Conservation (phyloP, 2,329 filamentous ascomycete species). For the Aspergillus calidoustus region DNA sequence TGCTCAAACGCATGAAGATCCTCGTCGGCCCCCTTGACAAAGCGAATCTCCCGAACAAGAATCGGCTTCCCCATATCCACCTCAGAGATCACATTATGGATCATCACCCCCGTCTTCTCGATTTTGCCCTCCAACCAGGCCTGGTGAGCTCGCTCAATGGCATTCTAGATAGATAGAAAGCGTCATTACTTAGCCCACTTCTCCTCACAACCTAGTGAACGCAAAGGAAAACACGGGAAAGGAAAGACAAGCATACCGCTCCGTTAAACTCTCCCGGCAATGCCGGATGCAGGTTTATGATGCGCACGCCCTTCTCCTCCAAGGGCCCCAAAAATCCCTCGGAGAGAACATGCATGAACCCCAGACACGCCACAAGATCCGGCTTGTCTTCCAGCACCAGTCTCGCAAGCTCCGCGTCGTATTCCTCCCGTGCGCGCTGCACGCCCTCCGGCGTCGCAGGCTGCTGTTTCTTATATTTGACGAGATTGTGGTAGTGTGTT, state of each 20-base stretch:
- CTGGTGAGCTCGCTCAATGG: conserved; percentile 77
- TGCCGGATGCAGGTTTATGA: conserved; percentile 84
- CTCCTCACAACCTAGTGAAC: neutral
- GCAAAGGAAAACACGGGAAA: neutral
- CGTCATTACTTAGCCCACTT: conserved; percentile 2
- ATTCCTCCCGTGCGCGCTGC: conserved; percentile 63
- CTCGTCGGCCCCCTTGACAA: conserved; percentile 65
- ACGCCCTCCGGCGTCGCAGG: conserved; percentile 57
- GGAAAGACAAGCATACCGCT: conserved; percentile 46
- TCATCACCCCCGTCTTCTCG: conserved; percentile 79
- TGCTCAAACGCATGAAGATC: conserved; percentile 68
- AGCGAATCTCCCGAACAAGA: conserved; percentile 69
- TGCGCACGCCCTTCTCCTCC: conserved; percentile 62
- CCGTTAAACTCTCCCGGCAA: conserved; percentile 77
- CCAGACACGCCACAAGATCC: conserved; percentile 78
- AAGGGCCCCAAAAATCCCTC: conserved; percentile 72
- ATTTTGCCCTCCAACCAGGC: conserved; percentile 73
- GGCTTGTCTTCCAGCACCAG: conserved; percentile 69
- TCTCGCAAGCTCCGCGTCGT: conserved; percentile 75
- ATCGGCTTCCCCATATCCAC: conserved; percentile 82
- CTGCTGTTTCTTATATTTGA: conserved; percentile 74
- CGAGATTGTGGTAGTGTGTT: conserved; percentile 79
- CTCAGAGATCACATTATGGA: conserved; percentile 79
- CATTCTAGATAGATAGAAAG: conserved; percentile 47
- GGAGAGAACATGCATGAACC: conserved; percentile 86